phyloP scores from a whole-genome alignment of 495 filamentous ascomycete genomes.

The Chaetomium tenue region DNA sequence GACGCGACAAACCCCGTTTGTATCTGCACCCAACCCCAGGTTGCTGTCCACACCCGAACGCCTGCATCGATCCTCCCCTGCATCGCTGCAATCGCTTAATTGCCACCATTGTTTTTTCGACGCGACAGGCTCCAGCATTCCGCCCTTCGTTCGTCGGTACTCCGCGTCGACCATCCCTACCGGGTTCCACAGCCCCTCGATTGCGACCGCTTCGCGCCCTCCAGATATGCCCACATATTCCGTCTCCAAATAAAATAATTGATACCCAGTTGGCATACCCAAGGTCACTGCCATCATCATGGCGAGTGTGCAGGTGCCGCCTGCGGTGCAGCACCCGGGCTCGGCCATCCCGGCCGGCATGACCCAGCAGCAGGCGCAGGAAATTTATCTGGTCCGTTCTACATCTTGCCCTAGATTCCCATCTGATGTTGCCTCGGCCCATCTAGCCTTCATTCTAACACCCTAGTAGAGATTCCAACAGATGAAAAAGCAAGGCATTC shows the following conservation, averaged over 20 bases:
- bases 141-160: slow-evolving; percentile 20
- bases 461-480: slow-evolving; percentile 68
- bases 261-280: slow-evolving; percentile 24
- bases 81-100: slow-evolving; percentile 17
- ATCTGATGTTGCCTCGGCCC: slow-evolving; percentile 2
- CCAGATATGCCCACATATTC: slow-evolving; percentile 43
- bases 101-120: slow-evolving; percentile 20
- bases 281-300: slow-evolving; percentile 50
- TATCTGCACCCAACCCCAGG: slow-evolving; percentile 18
- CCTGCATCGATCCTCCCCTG: neutral
- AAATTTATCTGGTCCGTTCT: slow-evolving; percentile 56
- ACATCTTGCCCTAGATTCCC: slow-evolving; percentile 7
- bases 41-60: slow-evolving; percentile 17
- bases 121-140: slow-evolving; percentile 30
- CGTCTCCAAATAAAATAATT: slow-evolving; percentile 24
- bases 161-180: slow-evolving; percentile 22
- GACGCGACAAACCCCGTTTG: slow-evolving; percentile 30
- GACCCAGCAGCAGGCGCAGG: slow-evolving; percentile 61
- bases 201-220: slow-evolving; percentile 21
- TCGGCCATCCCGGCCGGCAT: slow-evolving; percentile 55
- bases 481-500: slow-evolving; percentile 73
- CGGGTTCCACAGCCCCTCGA: slow-evolving; percentile 25
- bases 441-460: slow-evolving; percentile 14
- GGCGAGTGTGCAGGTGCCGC: slow-evolving; percentile 73
- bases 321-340: slow-evolving; percentile 61